Percentiles rank a stretch among this genome's conserved stretches.
Evolutionary conservation across 139 green algal genomes (phyloP).

Genomic region (Haematococcus lacustris): DNA sequence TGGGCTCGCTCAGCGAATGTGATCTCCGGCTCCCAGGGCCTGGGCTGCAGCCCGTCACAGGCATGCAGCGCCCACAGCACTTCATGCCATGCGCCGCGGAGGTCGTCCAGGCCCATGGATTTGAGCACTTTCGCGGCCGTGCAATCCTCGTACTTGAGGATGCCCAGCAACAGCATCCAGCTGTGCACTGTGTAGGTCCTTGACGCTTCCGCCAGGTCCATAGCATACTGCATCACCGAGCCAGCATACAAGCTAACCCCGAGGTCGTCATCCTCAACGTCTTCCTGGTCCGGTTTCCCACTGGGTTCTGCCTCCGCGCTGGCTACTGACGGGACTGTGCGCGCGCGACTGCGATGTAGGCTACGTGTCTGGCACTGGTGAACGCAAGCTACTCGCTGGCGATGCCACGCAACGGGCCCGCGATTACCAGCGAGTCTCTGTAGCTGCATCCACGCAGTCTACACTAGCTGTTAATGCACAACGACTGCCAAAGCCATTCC

Average conservation of each 20-base stretch:
- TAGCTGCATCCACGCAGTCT: too few relatives aligned
- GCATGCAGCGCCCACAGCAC: conserved; percentile 50
- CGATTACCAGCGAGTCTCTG: too few relatives aligned
- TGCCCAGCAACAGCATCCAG: conserved; percentile 49
- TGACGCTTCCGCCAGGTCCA: conserved; percentile 32
- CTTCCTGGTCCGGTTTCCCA: too few relatives aligned
- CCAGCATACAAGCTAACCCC: conserved; percentile 10
- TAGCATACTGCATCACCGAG: conserved; percentile 32
- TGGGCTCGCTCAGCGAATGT: conserved; percentile 29
- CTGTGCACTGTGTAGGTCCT: conserved; percentile 47
- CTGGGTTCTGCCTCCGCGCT: too few relatives aligned
- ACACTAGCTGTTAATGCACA: too few relatives aligned
- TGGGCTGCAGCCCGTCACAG: conserved; percentile 32
- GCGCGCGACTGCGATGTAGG: too few relatives aligned
- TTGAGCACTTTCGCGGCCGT: conserved; percentile 24
- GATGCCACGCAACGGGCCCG: too few relatives aligned
- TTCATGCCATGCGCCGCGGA: conserved; percentile 52
- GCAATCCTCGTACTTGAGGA: conserved; percentile 42
- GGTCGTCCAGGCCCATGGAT: conserved; percentile 35
- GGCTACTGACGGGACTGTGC: too few relatives aligned
- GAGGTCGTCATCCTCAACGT: too few relatives aligned
- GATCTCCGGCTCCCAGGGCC: conserved; percentile 25
- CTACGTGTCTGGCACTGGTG: too few relatives aligned
- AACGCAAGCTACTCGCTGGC: too few relatives aligned
- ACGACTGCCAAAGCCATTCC: too few relatives aligned